phyloP scores from a whole-genome alignment of 2,329 filamentous ascomycete genomes.

The Paecilomyces variotii region DNA sequence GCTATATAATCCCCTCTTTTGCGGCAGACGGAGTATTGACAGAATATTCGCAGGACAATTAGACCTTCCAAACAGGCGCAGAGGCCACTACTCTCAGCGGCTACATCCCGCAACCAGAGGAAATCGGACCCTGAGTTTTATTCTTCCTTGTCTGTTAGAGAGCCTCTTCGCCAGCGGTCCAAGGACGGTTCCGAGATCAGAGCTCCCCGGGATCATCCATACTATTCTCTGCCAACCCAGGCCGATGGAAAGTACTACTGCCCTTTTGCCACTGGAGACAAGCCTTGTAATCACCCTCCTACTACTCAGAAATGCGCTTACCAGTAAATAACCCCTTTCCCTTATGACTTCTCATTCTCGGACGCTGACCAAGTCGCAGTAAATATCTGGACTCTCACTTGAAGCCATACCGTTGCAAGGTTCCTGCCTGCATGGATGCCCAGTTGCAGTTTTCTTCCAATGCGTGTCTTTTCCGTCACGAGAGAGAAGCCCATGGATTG shows the following conservation, averaged over 20 bases:
- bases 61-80: conserved; percentile 30
- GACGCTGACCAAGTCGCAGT: conserved; percentile 43
- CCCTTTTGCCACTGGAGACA: conserved; percentile 63
- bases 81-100: conserved; percentile 26
- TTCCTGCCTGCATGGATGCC: conserved; percentile 70
- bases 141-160: conserved; percentile 24
- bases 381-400: conserved; percentile 96
- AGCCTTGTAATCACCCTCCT: conserved; percentile 78
- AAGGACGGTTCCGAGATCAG: conserved; percentile 31
- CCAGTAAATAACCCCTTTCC: conserved; percentile 59
- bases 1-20: conserved; percentile 1
- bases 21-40: neutral
- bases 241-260: conserved; percentile 84
- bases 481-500: conserved; percentile 91
- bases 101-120: conserved; percentile 22
- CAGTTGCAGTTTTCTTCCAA: conserved; percentile 93
- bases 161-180: conserved; percentile 24
- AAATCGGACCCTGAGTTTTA: conserved; percentile 33
- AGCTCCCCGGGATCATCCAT: conserved; percentile 35
- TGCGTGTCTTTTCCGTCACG: conserved; percentile 86
- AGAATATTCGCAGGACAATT: conserved; percentile 26
- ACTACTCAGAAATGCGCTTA: conserved; percentile 99
- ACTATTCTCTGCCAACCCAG: conserved; percentile 34
- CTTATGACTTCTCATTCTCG: conserved; percentile 11
- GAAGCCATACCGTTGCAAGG: conserved; percentile 94